These are phyloP conservation scores for Hanseniaspora sp. DNA, from an alignment of 1,139 yeast species.

Conservation along the genomic window DNA sequence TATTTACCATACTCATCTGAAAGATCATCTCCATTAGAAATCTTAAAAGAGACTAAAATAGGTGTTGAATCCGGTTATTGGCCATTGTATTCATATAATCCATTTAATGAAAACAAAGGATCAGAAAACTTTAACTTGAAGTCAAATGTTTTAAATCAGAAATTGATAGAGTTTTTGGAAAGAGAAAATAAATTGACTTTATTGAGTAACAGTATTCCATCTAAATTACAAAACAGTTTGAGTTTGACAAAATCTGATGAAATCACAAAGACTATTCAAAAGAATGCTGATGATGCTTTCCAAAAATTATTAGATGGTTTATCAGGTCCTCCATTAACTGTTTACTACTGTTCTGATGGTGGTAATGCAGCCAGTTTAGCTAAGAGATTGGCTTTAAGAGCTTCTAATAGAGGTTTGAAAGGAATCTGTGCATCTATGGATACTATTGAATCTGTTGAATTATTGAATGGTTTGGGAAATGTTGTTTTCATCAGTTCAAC, in stretches of 20 bases:
- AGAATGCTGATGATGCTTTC: constrained; percentile 68
- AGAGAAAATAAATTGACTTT: constrained; percentile 79
- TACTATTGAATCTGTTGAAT: constrained; percentile 61
- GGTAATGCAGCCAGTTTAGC: constrained; percentile 84
- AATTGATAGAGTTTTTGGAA: constrained; percentile 68
- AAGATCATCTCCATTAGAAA: constrained; percentile 56
- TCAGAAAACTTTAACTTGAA: constrained; percentile 62
- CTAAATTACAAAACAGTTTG: constrained; percentile 60
- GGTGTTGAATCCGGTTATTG: constrained; percentile 92
- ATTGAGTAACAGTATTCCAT: constrained; percentile 58
- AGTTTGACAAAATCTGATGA: constrained; percentile 52
- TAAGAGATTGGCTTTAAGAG: constrained; percentile 71
- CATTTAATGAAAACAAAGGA: constrained; percentile 37
- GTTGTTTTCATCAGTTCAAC: constrained; percentile 77
- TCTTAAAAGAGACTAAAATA: constrained; percentile 73
- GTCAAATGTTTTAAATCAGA: constrained; percentile 69
- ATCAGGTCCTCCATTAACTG: constrained; percentile 84
- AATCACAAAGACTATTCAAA: constrained; percentile 49
- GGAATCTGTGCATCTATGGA: constrained; percentile 73
- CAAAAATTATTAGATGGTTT: constrained; percentile 69
- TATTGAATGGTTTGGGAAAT: constrained; percentile 69
- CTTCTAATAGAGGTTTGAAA: constrained; percentile 76
- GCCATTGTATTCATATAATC: constrained; percentile 87
- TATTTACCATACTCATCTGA: constrained; percentile 70
- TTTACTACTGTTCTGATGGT: constrained; percentile 90